Evolutionary conservation across 371 early-diverging fungal species (phyloP).

Genomic region (Mortierella sp.): DNA sequence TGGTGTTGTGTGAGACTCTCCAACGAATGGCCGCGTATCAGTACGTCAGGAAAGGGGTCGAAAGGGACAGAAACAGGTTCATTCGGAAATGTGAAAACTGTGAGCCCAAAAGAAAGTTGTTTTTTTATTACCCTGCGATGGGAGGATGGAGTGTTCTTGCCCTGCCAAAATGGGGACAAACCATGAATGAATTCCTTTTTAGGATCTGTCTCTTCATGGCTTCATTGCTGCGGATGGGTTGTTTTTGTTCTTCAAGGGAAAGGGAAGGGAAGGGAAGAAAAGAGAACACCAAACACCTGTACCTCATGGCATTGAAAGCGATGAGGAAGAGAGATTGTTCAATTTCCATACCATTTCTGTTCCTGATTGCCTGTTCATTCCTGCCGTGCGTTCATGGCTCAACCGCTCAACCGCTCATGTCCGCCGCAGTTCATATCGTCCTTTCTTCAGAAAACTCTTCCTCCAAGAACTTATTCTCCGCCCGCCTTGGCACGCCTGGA

Average conservation of each 20-base stretch:
- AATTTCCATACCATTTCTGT: neutral
- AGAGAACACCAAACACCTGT: neutral
- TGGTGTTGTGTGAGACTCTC: neutral
- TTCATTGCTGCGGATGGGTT: neutral
- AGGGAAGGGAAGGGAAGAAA: neutral
- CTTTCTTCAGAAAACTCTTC: neutral
- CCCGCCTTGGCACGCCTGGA: neutral
- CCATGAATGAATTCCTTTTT: neutral
- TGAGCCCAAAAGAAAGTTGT: neutral
- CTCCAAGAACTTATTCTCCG: neutral
- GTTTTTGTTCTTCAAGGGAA: neutral
- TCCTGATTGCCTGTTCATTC: neutral
- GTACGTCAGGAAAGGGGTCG: neutral
- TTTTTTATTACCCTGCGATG: neutral
- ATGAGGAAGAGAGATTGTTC: neutral
- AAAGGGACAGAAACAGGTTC: neutral
- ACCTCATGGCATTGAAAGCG: neutral
- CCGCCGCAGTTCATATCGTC: neutral
- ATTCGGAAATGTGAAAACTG: neutral
- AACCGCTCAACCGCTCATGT: neutral
- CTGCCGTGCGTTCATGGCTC: neutral
- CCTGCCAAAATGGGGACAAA: conserved; percentile 6
- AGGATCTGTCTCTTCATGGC: neutral
- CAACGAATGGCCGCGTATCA: neutral
- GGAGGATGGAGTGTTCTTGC: neutral